Evolutionary conservation across 2,329 filamentous ascomycete species (phyloP).

Genomic region (Elsinoe australis): DNA sequence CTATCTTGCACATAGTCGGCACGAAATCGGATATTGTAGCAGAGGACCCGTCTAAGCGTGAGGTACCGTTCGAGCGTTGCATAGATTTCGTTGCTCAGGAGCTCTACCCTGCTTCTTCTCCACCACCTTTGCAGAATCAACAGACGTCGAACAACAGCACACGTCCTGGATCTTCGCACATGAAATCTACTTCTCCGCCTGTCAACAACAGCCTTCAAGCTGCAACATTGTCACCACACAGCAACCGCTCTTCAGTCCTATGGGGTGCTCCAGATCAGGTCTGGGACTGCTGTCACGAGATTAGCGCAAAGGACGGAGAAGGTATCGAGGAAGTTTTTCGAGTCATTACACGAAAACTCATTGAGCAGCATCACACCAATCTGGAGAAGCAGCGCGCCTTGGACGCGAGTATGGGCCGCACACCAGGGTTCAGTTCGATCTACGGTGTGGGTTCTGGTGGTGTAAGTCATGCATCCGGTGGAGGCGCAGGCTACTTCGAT

Average conservation of each 20-base stretch:
- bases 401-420: slow-evolving; percentile 37
- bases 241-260: slow-evolving; percentile 59
- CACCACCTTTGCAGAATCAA: slow-evolving; percentile 48
- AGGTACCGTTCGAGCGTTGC: slow-evolving; percentile 89
- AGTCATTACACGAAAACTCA: slow-evolving; percentile 75
- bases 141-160: slow-evolving; percentile 42
- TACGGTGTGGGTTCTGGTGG: neutral
- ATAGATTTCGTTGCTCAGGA: slow-evolving; percentile 95
- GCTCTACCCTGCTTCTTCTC: slow-evolving; percentile 58
- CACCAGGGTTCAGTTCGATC: slow-evolving; percentile 33
- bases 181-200: slow-evolving; percentile 16
- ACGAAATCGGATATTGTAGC: slow-evolving; percentile 90
- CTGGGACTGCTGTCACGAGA: slow-evolving; percentile 97
- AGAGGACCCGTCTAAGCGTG: slow-evolving; percentile 65
- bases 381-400: slow-evolving; percentile 44
- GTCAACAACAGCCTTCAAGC: slow-evolving; percentile 34
- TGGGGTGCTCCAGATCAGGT: slow-evolving; percentile 81
- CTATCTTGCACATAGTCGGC: slow-evolving; percentile 89
- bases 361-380: slow-evolving; percentile 60
- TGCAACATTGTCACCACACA: slow-evolving; percentile 40
- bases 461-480: slow-evolving; percentile 24
- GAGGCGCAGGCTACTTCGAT: slow-evolving; percentile 42
- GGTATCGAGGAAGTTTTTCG: slow-evolving; percentile 95
- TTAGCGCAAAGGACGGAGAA: slow-evolving; percentile 87
- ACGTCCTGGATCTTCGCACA: slow-evolving; percentile 17